A percentile compares a stretch with the other conserved stretches of the same genome.
Evolutionary conservation across 192 early-diverging fungal genomes (phyloP).

Genomic region (Funneliformis mosseae): DNA sequence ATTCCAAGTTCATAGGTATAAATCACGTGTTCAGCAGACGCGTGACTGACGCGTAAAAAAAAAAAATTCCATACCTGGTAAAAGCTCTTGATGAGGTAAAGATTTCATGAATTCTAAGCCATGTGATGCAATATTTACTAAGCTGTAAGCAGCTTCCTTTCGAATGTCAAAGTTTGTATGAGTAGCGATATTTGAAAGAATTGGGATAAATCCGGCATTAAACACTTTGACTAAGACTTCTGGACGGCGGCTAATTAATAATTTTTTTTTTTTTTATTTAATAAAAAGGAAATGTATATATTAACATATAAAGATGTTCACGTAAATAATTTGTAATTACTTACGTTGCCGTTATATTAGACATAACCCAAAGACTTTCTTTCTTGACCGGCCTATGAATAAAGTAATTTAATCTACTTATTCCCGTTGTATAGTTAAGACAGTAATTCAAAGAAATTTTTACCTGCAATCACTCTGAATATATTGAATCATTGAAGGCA

Average conservation of each 20-base stretch:
- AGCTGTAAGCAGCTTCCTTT: conserved; percentile 66
- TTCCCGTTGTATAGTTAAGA: neutral
- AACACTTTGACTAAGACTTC: conserved; percentile 55
- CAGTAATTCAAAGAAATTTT: neutral
- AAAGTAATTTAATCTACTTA: neutral
- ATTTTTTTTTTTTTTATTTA: neutral
- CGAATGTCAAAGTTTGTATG: conserved; percentile 69
- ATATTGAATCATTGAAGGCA: conserved; percentile 47
- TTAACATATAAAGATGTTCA: neutral
- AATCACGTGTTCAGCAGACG: neutral
- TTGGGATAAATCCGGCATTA: conserved; percentile 51
- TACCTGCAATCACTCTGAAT: conserved; percentile 58
- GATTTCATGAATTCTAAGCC: conserved; percentile 48
- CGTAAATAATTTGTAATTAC: neutral
- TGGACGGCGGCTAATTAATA: conserved; percentile 22
- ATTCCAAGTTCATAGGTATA: neutral
- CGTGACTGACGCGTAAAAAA: neutral
- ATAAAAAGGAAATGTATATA: neutral
- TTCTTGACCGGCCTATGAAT: conserved; percentile 62
- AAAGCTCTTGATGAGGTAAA: conserved; percentile 47
- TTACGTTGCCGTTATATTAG: conserved; percentile 65
- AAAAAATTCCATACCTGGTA: conserved; percentile 39
- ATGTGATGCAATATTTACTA: conserved; percentile 64
- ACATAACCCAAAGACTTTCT: conserved; percentile 72
- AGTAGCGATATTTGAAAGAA: conserved; percentile 58